Base-by-base conservation (phyloP, 1,284 basidiomycete genomes). In the Cutaneotrichosporon cutaneum region DNA sequence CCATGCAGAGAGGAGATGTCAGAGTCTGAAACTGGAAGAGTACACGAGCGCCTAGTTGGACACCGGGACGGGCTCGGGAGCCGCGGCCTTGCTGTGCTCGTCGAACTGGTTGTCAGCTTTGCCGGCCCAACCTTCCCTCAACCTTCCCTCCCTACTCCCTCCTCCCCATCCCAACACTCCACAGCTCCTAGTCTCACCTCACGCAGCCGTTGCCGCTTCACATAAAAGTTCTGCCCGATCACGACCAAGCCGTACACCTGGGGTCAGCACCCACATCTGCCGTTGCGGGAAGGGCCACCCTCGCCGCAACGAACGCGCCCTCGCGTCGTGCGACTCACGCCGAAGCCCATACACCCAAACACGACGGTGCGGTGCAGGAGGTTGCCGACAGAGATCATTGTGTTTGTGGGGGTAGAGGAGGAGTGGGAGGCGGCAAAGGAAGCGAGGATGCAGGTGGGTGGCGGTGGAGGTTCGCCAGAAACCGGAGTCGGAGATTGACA, bases 181-280 rank as follows among this genome's bases (percentile, higher is more conserved):
- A 24, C 39, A 24, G 9, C 24, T 14, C 16, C 35, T 9, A 11
- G 5, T 16, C 56, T n/a, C 51, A 44, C 51, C 58, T 50, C 58
- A 35, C 52, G 54, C 44, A 59, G n/a, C n/a, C 58, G 22, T 18
- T 51, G 54, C 18, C 52, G 55, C 62, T 67, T 67, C 39, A 67
- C 62, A 21, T 62, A 30, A 39, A 60, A 47, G 62, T 67, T 67
- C 54, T 67, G 65, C 10, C 39, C 45, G 47, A 67, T 64, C 30
- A 67, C 65, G 45, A 64, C 58, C 0, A 62, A 33, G 55, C 65
- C 65, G 60, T 67, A 67, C 27, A 62, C 42, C 65, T 67, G 62
- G 8, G 2, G 54, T 58, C 24, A 58, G 47, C 30, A n/a, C n/a
- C n/a, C n/a, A n/a, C n/a, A n/a, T n/a, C n/a, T n/a, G n/a, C n/a